phyloP scores from a whole-genome alignment of 1,139 yeast species.

The Saccharomyces hybrid region DNA sequence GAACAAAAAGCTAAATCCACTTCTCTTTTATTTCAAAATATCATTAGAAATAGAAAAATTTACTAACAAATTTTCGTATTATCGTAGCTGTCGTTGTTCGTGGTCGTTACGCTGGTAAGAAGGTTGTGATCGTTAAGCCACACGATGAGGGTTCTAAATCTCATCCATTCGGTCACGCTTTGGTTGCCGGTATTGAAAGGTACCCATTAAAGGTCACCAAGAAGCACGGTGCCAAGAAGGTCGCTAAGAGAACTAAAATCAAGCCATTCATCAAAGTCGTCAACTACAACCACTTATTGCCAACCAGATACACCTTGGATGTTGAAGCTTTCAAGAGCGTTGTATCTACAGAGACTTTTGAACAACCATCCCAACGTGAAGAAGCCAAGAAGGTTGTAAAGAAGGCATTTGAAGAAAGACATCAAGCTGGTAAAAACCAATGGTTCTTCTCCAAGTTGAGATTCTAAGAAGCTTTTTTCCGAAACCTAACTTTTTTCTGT shows the following conservation, averaged over 20 bases:
- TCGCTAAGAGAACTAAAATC: slow-evolving; percentile 94
- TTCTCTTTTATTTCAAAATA: not conserved
- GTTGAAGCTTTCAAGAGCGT: slow-evolving; percentile 78
- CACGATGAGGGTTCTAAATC: slow-evolving; percentile 98
- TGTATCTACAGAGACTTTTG: too few species aligned
- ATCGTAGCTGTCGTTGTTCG: slow-evolving; percentile 91
- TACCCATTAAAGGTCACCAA: slow-evolving; percentile 96
- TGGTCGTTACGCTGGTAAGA: slow-evolving; percentile 99
- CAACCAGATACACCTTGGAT: slow-evolving; percentile 98
- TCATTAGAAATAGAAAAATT: not conserved
- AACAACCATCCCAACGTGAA: too few species aligned
- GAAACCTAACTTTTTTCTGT: slow-evolving; percentile 8
- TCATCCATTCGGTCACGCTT: slow-evolving; percentile 99
- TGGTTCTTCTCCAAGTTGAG: slow-evolving; percentile 99
- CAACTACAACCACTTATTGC: slow-evolving; percentile 99
- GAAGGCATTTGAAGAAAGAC: slow-evolving; percentile 99
- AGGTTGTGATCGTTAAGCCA: slow-evolving; percentile 98
- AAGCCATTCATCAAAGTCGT: slow-evolving; percentile 99
- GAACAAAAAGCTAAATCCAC: not conserved
- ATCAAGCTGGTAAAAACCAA: slow-evolving; percentile 99
- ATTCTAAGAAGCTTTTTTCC: slow-evolving; percentile 49
- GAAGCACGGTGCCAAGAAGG: slow-evolving; percentile 91
- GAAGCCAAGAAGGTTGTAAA: slow-evolving; percentile 43
- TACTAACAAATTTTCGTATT: slow-evolving; percentile 19
- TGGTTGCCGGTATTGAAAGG: slow-evolving; percentile 99